Percentiles rank a stretch among this genome's conserved stretches.
phyloP scores from a whole-genome alignment of 164 flowering plant species.

The Amborella trichopoda region DNA sequence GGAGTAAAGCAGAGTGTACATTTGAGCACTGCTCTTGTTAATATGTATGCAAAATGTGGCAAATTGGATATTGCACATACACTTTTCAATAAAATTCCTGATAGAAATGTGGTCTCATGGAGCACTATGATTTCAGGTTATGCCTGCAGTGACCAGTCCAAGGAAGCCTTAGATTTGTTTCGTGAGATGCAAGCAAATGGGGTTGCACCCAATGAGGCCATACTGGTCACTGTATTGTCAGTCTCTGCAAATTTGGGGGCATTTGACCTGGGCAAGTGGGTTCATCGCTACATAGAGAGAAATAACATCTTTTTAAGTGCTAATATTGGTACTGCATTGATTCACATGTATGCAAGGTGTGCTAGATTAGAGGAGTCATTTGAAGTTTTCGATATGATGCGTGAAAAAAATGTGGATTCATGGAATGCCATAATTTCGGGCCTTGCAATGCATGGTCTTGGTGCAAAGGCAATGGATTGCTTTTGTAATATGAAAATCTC shows the following conservation, averaged over 20 bases:
- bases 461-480: conserved; percentile 12
- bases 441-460: conserved; percentile 15
- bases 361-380: conserved; percentile 11
- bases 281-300: conserved; percentile 12
- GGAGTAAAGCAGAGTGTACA: conserved; percentile 9
- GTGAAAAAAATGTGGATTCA: conserved; percentile 9
- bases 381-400: conserved; percentile 8
- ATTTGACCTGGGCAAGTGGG: conserved; percentile 15
- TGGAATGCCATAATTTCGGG: conserved; percentile 19
- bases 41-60: conserved; percentile 8
- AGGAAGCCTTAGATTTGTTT: conserved; percentile 10
- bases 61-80: conserved; percentile 2
- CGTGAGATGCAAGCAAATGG: conserved; percentile 10
- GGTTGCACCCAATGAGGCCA: conserved; percentile 10
- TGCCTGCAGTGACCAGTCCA: conserved; percentile 6
- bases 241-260: conserved; percentile 17
- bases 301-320: conserved; percentile 5
- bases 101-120: conserved; percentile 12
- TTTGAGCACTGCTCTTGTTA: conserved; percentile 6
- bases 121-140: conserved; percentile 16
- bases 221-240: conserved; percentile 10
- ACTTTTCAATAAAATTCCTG: conserved; percentile 14
- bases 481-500: conserved; percentile 10
- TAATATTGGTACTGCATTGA: conserved; percentile 12
- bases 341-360: conserved; percentile 17